Base-by-base conservation (phyloP, 2,329 filamentous ascomycete genomes). In the Talaromyces atroroseus region DNA sequence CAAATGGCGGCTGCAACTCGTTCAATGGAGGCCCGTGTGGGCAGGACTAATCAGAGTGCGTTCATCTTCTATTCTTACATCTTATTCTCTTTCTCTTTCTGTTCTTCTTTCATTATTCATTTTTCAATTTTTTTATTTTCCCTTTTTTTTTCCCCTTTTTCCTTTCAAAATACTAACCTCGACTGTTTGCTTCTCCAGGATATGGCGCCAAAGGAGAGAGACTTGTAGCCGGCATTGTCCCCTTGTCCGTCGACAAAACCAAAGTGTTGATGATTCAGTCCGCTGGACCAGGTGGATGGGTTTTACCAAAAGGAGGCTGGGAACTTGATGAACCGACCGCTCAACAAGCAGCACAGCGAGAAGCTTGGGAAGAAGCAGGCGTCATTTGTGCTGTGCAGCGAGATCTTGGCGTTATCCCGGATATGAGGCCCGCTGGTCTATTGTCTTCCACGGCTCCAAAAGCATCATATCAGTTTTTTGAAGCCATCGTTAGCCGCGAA, bases 291-390 rank as follows among this genome's bases (percentile, higher is more conserved):
- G 90, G 90, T 72, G 90, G 89, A 66, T 99, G 94, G 94, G 94
- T 99, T 45, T 81, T 99, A 58, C 94, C 94, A 59, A 99, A 99
- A 73, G 94, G 94, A 69, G 94, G 94, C 59, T 99, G 94, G 92
- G 94, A 99, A 74, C 87, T 85, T 34, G 94, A 99, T 74, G 94
- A 99, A 76, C 83, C 86, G 60, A 94, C 89, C 61, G 84, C 88
- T 60, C 83, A 92, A 71, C 89, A 94, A 57, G 94, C 94, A 56
- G 84, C 84, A 75, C 87, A 79, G 79, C 80, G 94, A 64, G 94
- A 99, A 74, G 94, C 94, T 59, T 97, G 94, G 94, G 94, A 97
- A 77, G 94, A 97, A 77, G 94, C 92, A 44, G 94, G 94, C 66
- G 95, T 97, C 67, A 80, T 88, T 66, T 89, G 92, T 73, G 87